These are phyloP conservation scores for Voacanga thouarsii DNA, from an alignment of 257 asterid species.

Conservation along the genomic window DNA sequence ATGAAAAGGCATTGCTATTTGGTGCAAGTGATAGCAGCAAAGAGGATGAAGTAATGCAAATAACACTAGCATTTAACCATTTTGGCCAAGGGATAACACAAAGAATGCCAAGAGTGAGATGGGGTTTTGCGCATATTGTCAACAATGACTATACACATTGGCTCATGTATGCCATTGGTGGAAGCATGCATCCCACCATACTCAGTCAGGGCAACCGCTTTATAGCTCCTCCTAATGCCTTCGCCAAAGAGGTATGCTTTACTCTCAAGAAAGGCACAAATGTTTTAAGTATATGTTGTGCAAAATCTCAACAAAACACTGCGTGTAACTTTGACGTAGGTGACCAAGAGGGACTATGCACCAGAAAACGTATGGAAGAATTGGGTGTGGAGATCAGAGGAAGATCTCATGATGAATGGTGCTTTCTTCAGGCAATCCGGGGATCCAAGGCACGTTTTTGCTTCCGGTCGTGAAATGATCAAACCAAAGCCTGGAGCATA, in stretches of 20 bases:
- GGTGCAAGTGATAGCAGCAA: conserved; percentile 29
- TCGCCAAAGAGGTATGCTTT: conserved; percentile 56
- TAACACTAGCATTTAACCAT: conserved; percentile 36
- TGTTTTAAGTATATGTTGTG: too few species aligned
- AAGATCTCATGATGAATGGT: conserved; percentile 62
- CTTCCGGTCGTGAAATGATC: conserved; percentile 25
- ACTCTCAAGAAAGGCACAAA: background rate
- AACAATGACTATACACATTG: conserved; percentile 37
- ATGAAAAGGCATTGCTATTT: conserved; percentile 29
- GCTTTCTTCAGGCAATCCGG: conserved; percentile 80
- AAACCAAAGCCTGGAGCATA: conserved; percentile 45
- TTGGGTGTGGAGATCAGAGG: conserved; percentile 81
- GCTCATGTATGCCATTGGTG: conserved; percentile 42
- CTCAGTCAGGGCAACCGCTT: conserved; percentile 42
- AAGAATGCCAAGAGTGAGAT: conserved; percentile 39
- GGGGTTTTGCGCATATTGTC: conserved; percentile 34
- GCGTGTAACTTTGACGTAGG: conserved; percentile 27
- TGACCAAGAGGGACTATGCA: conserved; percentile 69
- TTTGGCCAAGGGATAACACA: conserved; percentile 34
- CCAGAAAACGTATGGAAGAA: conserved; percentile 57
- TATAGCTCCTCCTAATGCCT: conserved; percentile 43
- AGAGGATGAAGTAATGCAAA: conserved; percentile 24
- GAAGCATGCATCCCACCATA: conserved; percentile 34
- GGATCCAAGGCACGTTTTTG: conserved; percentile 39
- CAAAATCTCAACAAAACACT: background rate